A percentile compares a stretch with the other conserved stretches of the same genome.
Evolutionary conservation across 2,329 filamentous ascomycete genomes (phyloP).

Genomic region (Aspergillus cejpii): DNA sequence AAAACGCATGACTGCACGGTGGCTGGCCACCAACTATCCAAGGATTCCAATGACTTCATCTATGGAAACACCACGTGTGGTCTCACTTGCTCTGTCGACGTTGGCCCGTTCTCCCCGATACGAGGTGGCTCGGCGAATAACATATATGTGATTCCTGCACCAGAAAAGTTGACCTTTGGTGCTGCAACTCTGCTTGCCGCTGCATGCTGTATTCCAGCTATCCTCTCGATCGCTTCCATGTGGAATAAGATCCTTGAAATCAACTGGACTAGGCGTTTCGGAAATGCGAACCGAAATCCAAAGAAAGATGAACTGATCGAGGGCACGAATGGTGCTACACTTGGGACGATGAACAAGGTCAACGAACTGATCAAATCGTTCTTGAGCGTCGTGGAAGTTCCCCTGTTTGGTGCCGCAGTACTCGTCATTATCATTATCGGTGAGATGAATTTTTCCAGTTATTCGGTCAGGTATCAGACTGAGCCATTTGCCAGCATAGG

Average conservation of each 20-base stretch:
- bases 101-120: constrained; percentile 43
- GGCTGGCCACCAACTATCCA: not conserved
- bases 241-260: constrained; percentile 59
- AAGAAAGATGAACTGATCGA: constrained; percentile 41
- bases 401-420: constrained; percentile 48
- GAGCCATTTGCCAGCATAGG: not conserved
- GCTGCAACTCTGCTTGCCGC: constrained; percentile 56
- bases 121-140: constrained; percentile 52
- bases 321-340: constrained; percentile 52
- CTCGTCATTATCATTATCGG: not conserved
- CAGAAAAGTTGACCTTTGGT: constrained; percentile 51
- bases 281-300: constrained; percentile 20
- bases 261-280: constrained; percentile 51
- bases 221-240: constrained; percentile 56
- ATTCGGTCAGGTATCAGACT: not conserved
- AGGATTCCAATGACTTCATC: not conserved
- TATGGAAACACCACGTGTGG: not conserved
- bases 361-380: constrained; percentile 33
- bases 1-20: not conserved
- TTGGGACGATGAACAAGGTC: constrained; percentile 43
- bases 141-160: constrained; percentile 57
- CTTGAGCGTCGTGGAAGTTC: constrained; percentile 47
- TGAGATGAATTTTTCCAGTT: not conserved
- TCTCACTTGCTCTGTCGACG: not conserved
- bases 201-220: constrained; percentile 59